Evolutionary conservation across 1,284 basidiomycete genomes (phyloP), one percentile per base, ranked within the genome.

Genomic region (Lignosus rhinocerotis): DNA sequence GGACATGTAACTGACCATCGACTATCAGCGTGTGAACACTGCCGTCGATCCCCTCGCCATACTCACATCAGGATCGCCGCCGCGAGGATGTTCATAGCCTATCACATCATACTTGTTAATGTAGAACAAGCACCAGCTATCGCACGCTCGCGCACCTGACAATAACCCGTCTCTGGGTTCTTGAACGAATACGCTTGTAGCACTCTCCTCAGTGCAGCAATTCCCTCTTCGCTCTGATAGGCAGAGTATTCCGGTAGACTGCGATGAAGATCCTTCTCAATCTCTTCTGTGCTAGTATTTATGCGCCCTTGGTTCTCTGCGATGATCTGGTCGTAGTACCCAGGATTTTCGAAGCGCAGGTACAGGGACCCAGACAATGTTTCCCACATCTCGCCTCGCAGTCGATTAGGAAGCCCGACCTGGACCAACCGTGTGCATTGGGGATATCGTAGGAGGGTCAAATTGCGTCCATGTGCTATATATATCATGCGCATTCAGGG

Each of bases 361-460:
- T 88, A 96, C 58, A 98, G 81, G 1, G 96, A 97, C 1, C 97
- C 97, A 7, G 94, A 96, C 31, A 98, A 84, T 1, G 95, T 91
- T 75, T 99, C 97, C 97, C 97, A 99, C 75, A 99, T 90, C 74
- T 99, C 97, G 14, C 97, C 97, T 39, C 97, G 87, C 10, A 99
- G 82, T 21, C 94, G 83, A 69, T 97, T 98, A 0, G 97, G 97
- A 8, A 99, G 80, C 54, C 97, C 97, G 55, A 99, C 97, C 77
- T 98, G 97, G 1, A 99, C 90, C 16, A 99, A 84, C 19, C 97
- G 88, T 41, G 96, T 96, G 72, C 95, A 96, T 72, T 97, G 93
- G 0, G 97, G 97, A 73, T 98, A 99, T 44, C 96, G 90, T 36
- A 99, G 80, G n/a, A 98, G 83, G 32, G 93, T 90, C 11, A 96